These are phyloP conservation scores for Apiospora saccharicola DNA, from an alignment of 2,329 filamentous ascomycete species.

Conservation along the genomic window DNA sequence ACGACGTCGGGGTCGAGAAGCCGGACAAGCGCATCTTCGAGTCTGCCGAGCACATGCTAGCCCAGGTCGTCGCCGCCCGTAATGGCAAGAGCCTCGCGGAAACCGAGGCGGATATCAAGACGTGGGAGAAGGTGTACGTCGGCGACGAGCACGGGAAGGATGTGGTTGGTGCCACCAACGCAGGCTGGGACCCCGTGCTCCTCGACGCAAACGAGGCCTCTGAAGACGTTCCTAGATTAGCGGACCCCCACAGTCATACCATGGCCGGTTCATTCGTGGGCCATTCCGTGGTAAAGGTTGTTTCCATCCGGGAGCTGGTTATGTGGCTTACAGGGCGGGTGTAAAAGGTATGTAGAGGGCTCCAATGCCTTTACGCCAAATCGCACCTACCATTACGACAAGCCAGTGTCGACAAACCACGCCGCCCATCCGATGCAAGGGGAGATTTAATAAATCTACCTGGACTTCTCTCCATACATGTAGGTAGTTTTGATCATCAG, in stretches of 20 bases:
- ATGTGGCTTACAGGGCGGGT: neutral
- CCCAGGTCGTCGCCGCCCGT: slow-evolving; percentile 37
- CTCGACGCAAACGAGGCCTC: slow-evolving; percentile 39
- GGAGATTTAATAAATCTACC: no score
- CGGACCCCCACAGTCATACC: neutral
- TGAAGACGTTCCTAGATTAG: neutral
- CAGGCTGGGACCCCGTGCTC: slow-evolving; percentile 55
- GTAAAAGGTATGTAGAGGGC: neutral
- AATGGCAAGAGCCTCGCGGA: slow-evolving; percentile 29
- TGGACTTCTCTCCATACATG: no score
- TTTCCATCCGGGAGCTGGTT: neutral
- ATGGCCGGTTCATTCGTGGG: neutral
- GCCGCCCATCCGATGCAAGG: no score
- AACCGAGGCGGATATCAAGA: slow-evolving; percentile 31
- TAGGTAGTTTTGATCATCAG: no score
- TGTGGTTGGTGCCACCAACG: slow-evolving; percentile 52
- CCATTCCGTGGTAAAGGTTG: neutral
- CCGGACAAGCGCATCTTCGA: slow-evolving; percentile 63
- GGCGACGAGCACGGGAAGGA: slow-evolving; percentile 63
- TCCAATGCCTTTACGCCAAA: neutral
- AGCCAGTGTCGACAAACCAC: no score
- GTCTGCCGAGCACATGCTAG: slow-evolving; percentile 56
- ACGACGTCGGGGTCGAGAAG: slow-evolving; percentile 68
- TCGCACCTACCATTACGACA: no score
- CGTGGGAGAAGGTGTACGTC: slow-evolving; percentile 57